Evolutionary conservation across 805 yeast species (phyloP).

Genomic region (Metschnikowia cubensis): DNA sequence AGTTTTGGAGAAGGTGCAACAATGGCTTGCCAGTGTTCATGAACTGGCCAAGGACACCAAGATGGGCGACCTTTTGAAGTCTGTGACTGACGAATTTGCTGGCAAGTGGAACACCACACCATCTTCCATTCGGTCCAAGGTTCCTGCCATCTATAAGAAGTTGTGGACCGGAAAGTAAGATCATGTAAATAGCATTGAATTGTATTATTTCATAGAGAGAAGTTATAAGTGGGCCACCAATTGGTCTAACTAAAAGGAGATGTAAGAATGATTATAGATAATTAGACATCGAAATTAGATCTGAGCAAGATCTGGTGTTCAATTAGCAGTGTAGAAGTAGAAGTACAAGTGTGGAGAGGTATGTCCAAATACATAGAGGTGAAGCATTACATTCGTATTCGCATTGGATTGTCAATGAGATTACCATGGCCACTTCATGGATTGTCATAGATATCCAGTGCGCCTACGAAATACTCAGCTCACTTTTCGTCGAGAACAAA

Average conservation of each 20-base stretch:
- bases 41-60: conserved; percentile 5
- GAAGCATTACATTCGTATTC: too few species aligned
- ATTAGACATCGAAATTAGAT: too few species aligned
- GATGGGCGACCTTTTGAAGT: conserved; percentile 11
- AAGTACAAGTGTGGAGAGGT: too few species aligned
- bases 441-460: neutral
- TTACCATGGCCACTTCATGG: neutral
- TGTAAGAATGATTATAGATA: too few species aligned
- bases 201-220: too few species aligned
- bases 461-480: neutral
- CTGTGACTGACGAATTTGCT: conserved; percentile 18
- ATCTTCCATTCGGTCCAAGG: conserved; percentile 17
- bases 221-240: neutral
- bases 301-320: too few species aligned
- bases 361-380: too few species aligned
- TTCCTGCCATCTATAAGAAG: conserved; percentile 18
- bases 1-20: conserved; percentile 25
- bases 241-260: too few species aligned
- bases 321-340: too few species aligned
- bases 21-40: conserved; percentile 18
- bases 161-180: conserved; percentile 11
- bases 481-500: neutral
- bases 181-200: neutral
- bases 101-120: conserved; percentile 20
- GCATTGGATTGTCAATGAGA: too few species aligned